Evolutionary conservation across 2,329 filamentous ascomycete genomes (phyloP), one percentile per base, ranked within the genome.

Genomic region (Cercospora zeae-maydis): DNA sequence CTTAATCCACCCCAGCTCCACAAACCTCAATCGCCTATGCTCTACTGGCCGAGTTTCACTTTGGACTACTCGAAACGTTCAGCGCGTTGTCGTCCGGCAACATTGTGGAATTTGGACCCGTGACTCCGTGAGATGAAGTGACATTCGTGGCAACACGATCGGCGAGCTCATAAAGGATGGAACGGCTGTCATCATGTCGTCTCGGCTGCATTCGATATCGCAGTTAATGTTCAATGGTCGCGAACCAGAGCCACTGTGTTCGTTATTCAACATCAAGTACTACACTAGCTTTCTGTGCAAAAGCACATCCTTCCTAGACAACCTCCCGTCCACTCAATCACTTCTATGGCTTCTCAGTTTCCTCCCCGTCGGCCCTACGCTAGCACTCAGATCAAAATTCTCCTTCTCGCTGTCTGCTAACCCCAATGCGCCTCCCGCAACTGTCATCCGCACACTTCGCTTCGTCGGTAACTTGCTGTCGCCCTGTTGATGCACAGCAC

Each of bases 391-490:
- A 54, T 81, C 79, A 67, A 80, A 47, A 63, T 72, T 72, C 69
- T 72, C 71, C 61, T 73, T 75, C 42, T 76, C 77, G 33, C 72
- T 74, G 6, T 74, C 74, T 55, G 69, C 70, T 58, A 39, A 27
- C 39, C 33, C 37, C 9, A 53, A 21, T 3, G 52, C 57, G 7
- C 45, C 57, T 10, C 72, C 76, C 2, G 77, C 75, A 9, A 80
- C 77, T 19, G 79, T 81, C 72, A 77, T 79, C 56, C 78, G 61
- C 65, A 67, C 68, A 42, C 68, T 70, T 67, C 73, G 74, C 70
- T 74, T 80, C 73, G 75, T 78, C 8, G 79, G 79, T 69, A 82
- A 60, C 68, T 80, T 81, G 57, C 73, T 77, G 10, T 73, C 74
- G 58, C 65, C 67, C 63, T 67, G 69, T 54, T 64, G 60, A 51